Evolutionary conservation across 2,329 filamentous ascomycete genomes (phyloP), one percentile per base, ranked within the genome.

Genomic region (Penicillium sp.): DNA sequence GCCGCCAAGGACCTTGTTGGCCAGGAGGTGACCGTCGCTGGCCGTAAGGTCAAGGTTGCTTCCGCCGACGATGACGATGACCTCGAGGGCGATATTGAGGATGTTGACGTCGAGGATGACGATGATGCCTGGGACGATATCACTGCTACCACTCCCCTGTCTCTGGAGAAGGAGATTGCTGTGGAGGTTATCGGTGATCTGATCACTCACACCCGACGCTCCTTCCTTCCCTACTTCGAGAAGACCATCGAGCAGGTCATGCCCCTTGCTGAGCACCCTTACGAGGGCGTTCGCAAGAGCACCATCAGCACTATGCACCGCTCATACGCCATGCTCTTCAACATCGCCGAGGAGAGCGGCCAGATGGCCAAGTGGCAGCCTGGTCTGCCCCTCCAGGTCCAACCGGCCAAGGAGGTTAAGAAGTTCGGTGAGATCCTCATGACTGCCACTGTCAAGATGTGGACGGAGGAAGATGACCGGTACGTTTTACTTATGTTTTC

Each of bases 131-230:
- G 90, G 83, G 88, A 91, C 63, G 89, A 91, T 63, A 80, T 95
- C 41, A 87, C 85, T 51, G 90, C 90, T 44, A 89, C 95, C 56
- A 95, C 91, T 21, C 91, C 91, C 46, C 84, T 97, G 49, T 91
- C 93, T 20, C 84, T 96, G 65, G 94, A 97, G 81, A 97, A 97
- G 77, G 94, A 99, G 75, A 95, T 97, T 64, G 93, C 94, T 30
- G 85, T 96, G 37, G 94, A 99, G 73, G 92, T 97, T 5, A 83
- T 97, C 29, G 94, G 92, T 59, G 94, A 99, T 68, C 85, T 99
- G 56, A 87, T 97, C 66, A 88, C 89, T 40, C 87, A 95, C 78
- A 90, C 90, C 41, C 91, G 90, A 72, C 83, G 84, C 67, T 84
- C 88, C 61, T 91, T 84, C 70, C 82, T 95, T 60, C 86, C 90